Evolutionary conservation across 768 basidiomycete genomes (phyloP), one percentile per base, ranked within the genome.

Genomic region (Lactarius trivialis): DNA sequence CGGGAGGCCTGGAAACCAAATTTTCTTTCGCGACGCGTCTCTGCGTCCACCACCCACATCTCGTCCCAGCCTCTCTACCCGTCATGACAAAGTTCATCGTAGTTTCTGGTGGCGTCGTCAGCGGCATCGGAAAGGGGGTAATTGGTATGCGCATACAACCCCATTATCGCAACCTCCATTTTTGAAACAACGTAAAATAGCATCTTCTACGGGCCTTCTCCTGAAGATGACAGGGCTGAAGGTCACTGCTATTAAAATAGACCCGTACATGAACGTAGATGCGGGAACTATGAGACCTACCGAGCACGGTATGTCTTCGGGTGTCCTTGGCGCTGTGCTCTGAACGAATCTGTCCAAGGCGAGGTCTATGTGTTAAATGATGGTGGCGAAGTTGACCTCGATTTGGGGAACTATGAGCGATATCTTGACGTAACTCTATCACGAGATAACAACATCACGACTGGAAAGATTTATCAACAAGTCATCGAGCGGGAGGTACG

Each of bases 211-310:
- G 6, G 96, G 96, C 62, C 79, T 98, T 56, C 82, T 98, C 56
- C 81, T 99, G 72, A 98, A 98, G 77, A 98, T 92, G 49, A 85
- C 88, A 39, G 96, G 96, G 52, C 81, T 97, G 64, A 97, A 94
- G 77, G 96, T 98, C 69, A 99, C 96, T 8, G 91, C 96, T 12
- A 98, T 99, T 81, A 99, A 99, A 78, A 98, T 99, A 70, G 96
- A 99, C 73, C 96, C 96, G 15, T 99, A 99, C 70, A 98, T 99
- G 96, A 99, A 99, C 77, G 98, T 99, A 69, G 96, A 99, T 81
- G 96, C 96, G 26, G 96, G 96, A 37, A 98, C 96, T 21, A 99
- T 99, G 96, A 82, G 93, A 55, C 96, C 96, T 15, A 96, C 94
- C 17, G 96, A 99, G 74, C 96, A 99, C 73, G 96, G 95, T 92